Evolutionary conservation across 1,139 yeast species (phyloP), one percentile per base, ranked within the genome.

Genomic region (Dujonia santamariae): DNA sequence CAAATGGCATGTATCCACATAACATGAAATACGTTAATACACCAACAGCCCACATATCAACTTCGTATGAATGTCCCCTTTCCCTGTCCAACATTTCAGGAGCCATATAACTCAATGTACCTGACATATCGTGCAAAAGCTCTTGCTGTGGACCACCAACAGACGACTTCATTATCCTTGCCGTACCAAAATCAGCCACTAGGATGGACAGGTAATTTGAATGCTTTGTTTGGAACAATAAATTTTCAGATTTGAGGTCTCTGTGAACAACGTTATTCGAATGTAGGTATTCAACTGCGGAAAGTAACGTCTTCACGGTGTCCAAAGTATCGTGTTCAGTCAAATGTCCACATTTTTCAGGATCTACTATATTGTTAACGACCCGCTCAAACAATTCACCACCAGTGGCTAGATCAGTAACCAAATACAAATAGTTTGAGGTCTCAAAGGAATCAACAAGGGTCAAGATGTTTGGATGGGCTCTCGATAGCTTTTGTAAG

Each of bases 11-110:
- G 50, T 82, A 83, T 1, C 92, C 92, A 44, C 84, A 73, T 9
- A 81, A 67, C 73, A 82, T 70, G 47, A 83, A 82, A 52, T 83
- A 84, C 1, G 82, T 72, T 26, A 81, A 63, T 5, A 83, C 90
- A 1, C 92, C 92, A 18, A 83, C 62, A 0, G 92, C 84, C 94
- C 94, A 84, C 23, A 83, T 67, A 51, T 84, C 94, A 1, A 81
- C 83, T 1, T 73, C 70, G 43, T 63, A 68, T 16, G 75, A 74
- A 47, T 83, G 84, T 14, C 82, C 81, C 24, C 59, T 51, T 37
- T 72, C 62, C 16, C 63, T 54, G 37, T 73, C 64, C 22, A 66
- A 43, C 42, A 80, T 74, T 50, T 82, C 88, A 0, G 88, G 88
- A 1, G 88, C 83, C 75, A 84, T 76, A 53, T 84, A 84, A 20